phyloP scores from a whole-genome alignment of 108 stramenopile genomes.

The Cyclotella kingstonii region DNA sequence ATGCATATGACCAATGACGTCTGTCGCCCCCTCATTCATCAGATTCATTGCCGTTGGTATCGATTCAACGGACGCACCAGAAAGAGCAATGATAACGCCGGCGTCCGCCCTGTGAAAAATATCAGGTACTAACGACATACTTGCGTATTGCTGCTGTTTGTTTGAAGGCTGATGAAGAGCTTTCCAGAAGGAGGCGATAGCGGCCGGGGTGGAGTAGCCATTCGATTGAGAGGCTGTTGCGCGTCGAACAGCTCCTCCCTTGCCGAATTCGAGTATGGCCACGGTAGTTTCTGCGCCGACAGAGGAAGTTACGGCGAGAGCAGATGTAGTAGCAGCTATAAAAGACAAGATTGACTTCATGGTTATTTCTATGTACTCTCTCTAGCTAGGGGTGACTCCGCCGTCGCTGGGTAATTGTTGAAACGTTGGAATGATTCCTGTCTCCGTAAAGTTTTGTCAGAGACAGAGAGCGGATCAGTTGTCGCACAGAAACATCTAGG shows the following conservation, averaged over 20 bases:
- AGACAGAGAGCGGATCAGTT: no score
- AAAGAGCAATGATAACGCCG: constrained; percentile 68
- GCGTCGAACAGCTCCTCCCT: constrained; percentile 65
- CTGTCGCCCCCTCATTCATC: constrained; percentile 18
- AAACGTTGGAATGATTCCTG: no score
- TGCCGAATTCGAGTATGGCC: constrained; percentile 75
- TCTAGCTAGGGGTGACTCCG: neutral
- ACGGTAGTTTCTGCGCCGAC: constrained; percentile 63
- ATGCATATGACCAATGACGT: constrained; percentile 67
- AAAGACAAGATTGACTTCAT: constrained; percentile 50
- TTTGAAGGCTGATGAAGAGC: constrained; percentile 52
- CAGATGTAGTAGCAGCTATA: constrained; percentile 23
- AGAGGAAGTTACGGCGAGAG: constrained; percentile 21
- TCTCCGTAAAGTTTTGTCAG: no score
- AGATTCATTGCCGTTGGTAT: constrained; percentile 62
- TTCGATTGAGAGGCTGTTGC: constrained; percentile 28
- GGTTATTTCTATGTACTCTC: neutral
- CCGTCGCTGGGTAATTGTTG: no score
- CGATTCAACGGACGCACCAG: constrained; percentile 46
- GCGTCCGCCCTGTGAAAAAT: constrained; percentile 65
- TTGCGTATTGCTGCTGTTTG: constrained; percentile 48
- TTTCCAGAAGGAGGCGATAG: constrained; percentile 68
- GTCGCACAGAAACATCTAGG: no score
- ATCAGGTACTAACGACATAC: constrained; percentile 86
- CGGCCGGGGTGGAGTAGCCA: constrained; percentile 52